Base-by-base conservation (phyloP, 192 early-diverging fungal species). In the Backusella tuberculispora region DNA sequence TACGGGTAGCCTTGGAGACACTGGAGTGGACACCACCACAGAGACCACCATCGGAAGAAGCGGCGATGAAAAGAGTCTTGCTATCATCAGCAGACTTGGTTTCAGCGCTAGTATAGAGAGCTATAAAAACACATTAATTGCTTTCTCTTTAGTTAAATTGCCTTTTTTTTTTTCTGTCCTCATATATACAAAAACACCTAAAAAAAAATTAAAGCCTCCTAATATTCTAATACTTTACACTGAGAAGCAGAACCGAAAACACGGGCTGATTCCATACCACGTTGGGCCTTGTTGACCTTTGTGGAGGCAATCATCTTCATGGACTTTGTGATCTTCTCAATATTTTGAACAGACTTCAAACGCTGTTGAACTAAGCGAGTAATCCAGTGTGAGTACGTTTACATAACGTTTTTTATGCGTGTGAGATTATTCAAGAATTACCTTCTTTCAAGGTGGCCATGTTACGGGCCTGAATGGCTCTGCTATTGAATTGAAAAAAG, bases 291-390 rank as follows among this genome's bases (percentile, higher is more conserved):
- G 79, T 87, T 82, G 80, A 97, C 94, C 90, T 99, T 99, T 84
- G 97, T 99, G 42, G 98, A 98, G 46, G 98, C 96, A 97, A 99
- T 99, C 96, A 99, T 98, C 90, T 99, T 99, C 97, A 99, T 99
- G 48, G 97, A 98, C 84, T 97, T 97, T 63, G 98, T 99, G 83
- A 99, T 98, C 88, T 99, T 99, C 79, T 92, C 95, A 87, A 98
- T 99, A 91, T 96, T 98, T 74, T 92, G 90, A 71, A 99, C 90
- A 72, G 98, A 97, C 88, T 97, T 96, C 80, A 98, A 84, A 71
- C 98, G 95, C 68, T 91, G 83, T 83, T 95, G 94, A 85, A 99
- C 93, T 96, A 81, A 17, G 13, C 64, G 40, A 72, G 1, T 38
- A 37, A 38, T 34, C 21, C 3, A 12, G 15, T 45, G 21, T 60